Conservation (phyloP, 176 grass and related monocot species). For the Juncus effusus region DNA sequence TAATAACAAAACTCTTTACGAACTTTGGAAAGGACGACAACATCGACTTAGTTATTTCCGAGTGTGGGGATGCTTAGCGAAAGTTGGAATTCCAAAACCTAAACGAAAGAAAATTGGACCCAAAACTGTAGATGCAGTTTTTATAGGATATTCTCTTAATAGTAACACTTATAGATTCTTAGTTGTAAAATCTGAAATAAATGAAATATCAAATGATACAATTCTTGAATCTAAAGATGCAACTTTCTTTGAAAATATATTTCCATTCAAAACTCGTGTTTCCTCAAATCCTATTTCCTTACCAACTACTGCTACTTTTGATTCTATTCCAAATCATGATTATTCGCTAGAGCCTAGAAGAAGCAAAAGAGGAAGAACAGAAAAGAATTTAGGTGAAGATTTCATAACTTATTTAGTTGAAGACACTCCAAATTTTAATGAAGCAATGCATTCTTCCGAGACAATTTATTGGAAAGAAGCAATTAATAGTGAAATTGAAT, state of each 20-base stretch:
- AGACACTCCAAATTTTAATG: not conserved
- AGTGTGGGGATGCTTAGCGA: too few relatives aligned
- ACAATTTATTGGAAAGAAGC: not conserved
- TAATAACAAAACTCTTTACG: too few relatives aligned
- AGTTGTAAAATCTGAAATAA: conserved; percentile 1
- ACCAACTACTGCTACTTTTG: too few relatives aligned
- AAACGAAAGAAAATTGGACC: not conserved
- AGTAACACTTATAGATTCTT: conserved; percentile 10
- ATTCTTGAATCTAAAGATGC: too few relatives aligned
- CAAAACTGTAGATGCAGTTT: not conserved
- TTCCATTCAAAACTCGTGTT: not conserved
- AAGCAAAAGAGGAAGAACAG: conserved; percentile 15
- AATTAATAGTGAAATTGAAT: conserved; percentile 20
- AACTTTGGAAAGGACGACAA: too few relatives aligned
- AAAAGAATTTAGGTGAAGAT: conserved; percentile 15
- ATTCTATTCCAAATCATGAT: too few relatives aligned
- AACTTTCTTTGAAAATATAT: too few relatives aligned
- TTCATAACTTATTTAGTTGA: not conserved
- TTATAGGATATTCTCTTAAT: conserved; percentile 6
- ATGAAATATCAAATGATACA: not conserved
- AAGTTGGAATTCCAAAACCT: too few relatives aligned
- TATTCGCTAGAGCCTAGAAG: not conserved
- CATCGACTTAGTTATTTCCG: too few relatives aligned
- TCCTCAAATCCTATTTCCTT: not conserved
- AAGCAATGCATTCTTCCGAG: not conserved